Conservation (phyloP, 768 basidiomycete genomes). For the Cubamyces sp. region DNA sequence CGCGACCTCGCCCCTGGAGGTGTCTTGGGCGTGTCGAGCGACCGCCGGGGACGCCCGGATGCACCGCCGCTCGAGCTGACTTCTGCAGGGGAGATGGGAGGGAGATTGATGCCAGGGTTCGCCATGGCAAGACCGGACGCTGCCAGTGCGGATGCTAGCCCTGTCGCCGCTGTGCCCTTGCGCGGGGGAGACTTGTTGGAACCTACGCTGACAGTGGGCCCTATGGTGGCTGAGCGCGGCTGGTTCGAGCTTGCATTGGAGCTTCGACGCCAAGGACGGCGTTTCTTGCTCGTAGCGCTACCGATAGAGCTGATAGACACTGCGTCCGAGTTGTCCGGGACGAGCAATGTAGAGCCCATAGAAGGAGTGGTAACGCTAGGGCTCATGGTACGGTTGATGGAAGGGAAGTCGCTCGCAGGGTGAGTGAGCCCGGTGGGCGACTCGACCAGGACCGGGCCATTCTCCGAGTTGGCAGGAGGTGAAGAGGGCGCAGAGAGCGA, state of each 20-base stretch:
- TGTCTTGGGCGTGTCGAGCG: slow-evolving; percentile 21
- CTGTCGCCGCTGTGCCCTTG: slow-evolving; percentile 44
- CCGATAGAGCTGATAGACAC: slow-evolving; percentile 31
- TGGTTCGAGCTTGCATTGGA: slow-evolving; percentile 16
- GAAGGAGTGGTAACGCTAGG: slow-evolving; percentile 14
- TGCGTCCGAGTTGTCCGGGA: slow-evolving; percentile 32
- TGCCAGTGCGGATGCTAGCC: slow-evolving; percentile 70
- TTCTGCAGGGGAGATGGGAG: slow-evolving; percentile 37
- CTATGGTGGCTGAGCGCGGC: slow-evolving; percentile 23
- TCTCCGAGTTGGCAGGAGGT: slow-evolving; percentile 5
- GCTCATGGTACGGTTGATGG: slow-evolving; percentile 16
- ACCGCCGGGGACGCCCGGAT: slow-evolving; percentile 17
- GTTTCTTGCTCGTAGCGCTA: slow-evolving; percentile 28
- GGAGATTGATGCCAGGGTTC: slow-evolving; percentile 53
- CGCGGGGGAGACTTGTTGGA: slow-evolving; percentile 42
- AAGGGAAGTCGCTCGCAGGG: slow-evolving; percentile 4
- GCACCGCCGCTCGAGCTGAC: neutral
- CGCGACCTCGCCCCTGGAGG: slow-evolving; percentile 24
- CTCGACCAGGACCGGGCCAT: slow-evolving; percentile 30
- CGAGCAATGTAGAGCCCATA: slow-evolving; percentile 23
- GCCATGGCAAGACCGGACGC: slow-evolving; percentile 71
- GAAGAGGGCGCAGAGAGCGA: slow-evolving; percentile 14
- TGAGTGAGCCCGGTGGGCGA: slow-evolving; percentile 30
- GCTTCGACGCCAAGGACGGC: slow-evolving; percentile 28
- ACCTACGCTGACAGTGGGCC: slow-evolving; percentile 12